Evolutionary conservation across 257 asterid species (phyloP).

Genomic region (Osmanthus fragrans): DNA sequence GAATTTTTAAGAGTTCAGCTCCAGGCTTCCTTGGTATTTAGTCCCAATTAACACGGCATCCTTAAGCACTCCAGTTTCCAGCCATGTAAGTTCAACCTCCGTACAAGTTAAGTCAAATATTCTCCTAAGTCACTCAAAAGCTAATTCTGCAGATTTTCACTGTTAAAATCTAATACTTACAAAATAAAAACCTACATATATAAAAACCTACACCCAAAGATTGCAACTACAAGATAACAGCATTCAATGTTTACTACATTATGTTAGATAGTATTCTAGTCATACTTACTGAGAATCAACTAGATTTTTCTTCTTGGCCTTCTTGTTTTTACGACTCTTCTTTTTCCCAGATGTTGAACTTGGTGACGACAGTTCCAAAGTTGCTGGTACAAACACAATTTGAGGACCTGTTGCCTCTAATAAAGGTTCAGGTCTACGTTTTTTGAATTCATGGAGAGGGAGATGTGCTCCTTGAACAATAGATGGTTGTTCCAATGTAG

Average conservation of each 20-base stretch:
- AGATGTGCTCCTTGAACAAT: conserved; percentile 13
- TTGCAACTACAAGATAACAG: not conserved
- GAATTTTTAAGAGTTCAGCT: not conserved
- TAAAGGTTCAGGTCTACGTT: conserved; percentile 28
- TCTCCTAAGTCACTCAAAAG: not conserved
- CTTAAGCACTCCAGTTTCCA: not conserved
- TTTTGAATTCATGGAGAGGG: conserved; percentile 37
- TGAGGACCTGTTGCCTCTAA: conserved; percentile 19
- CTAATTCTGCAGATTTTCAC: not conserved
- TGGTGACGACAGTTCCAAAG: conserved; percentile 16
- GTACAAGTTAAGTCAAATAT: not conserved
- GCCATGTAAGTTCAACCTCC: not conserved
- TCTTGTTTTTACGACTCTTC: conserved; percentile 34
- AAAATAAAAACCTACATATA: not conserved
- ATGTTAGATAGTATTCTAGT: not conserved
- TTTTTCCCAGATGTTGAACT: conserved; percentile 24
- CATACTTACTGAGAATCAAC: conserved; percentile 40
- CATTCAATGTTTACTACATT: not conserved
- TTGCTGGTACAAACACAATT: conserved; percentile 45
- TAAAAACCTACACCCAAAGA: not conserved
- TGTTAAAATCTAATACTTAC: not conserved
- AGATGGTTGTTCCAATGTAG: conserved; percentile 20
- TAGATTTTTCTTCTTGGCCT: conserved; percentile 24
- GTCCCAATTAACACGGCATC: not conserved
- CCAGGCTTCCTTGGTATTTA: not conserved